Percentiles rank a stretch among this genome's conserved stretches.
phyloP scores from a whole-genome alignment of 768 basidiomycete species.

The Leccinum imitatum region DNA sequence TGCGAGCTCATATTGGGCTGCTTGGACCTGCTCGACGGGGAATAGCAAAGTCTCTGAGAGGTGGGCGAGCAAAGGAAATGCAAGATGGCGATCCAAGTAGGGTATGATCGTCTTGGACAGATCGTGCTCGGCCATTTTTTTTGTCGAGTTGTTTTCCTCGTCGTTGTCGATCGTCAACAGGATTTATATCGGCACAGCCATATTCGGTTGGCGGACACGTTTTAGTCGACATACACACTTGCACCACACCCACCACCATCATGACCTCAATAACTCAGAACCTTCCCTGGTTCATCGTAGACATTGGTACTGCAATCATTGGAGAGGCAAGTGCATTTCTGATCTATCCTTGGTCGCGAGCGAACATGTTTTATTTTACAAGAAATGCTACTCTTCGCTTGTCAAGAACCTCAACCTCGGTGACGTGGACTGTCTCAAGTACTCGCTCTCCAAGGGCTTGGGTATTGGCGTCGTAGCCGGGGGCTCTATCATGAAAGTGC shows the following conservation, averaged over 20 bases:
- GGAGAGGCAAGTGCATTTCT: conserved; percentile 56
- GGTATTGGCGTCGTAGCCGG: conserved; percentile 92
- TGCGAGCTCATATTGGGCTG: conserved; percentile 96
- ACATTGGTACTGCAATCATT: conserved; percentile 78
- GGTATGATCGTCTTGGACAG: conserved; percentile 89
- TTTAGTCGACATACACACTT: conserved; percentile 1
- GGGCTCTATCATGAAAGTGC: conserved; percentile 94
- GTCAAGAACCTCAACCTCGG: conserved; percentile 80
- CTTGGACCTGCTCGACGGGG: conserved; percentile 72
- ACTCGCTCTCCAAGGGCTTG: conserved; percentile 87
- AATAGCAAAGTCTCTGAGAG: conserved; percentile 76
- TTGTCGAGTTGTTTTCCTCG: no score
- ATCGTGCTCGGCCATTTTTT: conserved; percentile 76
- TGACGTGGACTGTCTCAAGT: conserved; percentile 85
- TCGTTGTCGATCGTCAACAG: no score
- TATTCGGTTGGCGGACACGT: conserved; percentile 4
- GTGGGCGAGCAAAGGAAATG: conserved; percentile 89
- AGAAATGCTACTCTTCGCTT: conserved; percentile 91
- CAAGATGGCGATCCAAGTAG: conserved; percentile 92
- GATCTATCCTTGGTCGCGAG: background rate
- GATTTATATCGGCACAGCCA: conserved; percentile 25
- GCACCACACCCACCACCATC: conserved; percentile 15
- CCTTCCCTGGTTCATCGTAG: conserved; percentile 82
- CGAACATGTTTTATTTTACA: conserved; percentile 7
- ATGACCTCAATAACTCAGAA: conserved; percentile 82